phyloP scores from a whole-genome alignment of 306 rosid genomes.

The Cicer judaicum region DNA sequence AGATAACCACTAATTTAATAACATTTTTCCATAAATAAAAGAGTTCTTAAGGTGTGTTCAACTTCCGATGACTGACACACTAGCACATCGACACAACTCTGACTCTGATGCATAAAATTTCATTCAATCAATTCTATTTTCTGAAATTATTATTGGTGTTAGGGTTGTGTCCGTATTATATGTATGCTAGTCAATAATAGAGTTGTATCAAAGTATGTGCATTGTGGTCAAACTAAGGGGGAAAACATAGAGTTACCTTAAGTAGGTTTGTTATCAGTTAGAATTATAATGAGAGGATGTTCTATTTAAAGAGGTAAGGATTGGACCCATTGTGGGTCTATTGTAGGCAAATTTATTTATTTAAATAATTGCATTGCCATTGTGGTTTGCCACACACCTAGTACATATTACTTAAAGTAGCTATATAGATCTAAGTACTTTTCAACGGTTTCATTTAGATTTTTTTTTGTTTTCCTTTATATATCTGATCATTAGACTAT shows the following conservation, averaged over 20 bases:
- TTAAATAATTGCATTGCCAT: neutral
- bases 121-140: too few relatives aligned
- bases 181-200: neutral
- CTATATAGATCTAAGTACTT: neutral
- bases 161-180: neutral
- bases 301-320: neutral
- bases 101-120: too few relatives aligned
- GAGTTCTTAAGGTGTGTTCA: too few relatives aligned
- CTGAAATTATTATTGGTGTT: too few relatives aligned
- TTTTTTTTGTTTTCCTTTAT: neutral
- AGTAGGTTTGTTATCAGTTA: neutral
- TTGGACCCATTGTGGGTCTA: neutral
- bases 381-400: neutral
- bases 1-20: too few relatives aligned
- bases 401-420: neutral
- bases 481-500: neutral
- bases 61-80: too few relatives aligned
- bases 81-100: too few relatives aligned
- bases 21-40: too few relatives aligned
- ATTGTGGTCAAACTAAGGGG: neutral
- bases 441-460: neutral
- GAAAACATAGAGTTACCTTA: neutral
- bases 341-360: neutral
- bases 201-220: slow-evolving; percentile 4
- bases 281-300: neutral